A percentile compares a stretch with the other conserved stretches of the same genome.
phyloP scores from a whole-genome alignment of 1,139 yeast genomes.

The Debaryomyces psychrophilus region DNA sequence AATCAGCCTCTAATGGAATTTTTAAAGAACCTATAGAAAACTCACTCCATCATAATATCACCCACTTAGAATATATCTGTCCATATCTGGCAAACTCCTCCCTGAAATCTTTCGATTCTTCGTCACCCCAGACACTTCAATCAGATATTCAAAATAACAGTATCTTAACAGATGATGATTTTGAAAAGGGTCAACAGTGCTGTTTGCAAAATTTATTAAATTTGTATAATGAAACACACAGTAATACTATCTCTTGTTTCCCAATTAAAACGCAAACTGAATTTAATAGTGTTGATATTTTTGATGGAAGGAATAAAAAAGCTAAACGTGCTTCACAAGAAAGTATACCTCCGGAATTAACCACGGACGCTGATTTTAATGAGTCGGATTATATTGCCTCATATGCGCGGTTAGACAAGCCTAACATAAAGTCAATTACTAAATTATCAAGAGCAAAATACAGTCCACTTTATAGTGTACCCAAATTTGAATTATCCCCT shows the following conservation, averaged over 20 bases:
- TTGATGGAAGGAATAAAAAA: not conserved
- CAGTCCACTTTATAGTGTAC: not conserved
- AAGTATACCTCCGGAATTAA: not conserved
- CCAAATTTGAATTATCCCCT: not conserved
- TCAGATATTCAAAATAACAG: constrained; percentile 8
- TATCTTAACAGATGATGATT: not conserved
- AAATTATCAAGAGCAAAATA: not conserved
- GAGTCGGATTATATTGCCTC: not conserved
- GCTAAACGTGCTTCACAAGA: not conserved
- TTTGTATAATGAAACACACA: constrained; percentile 8
- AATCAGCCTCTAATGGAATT: too few species aligned
- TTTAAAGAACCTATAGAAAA: too few species aligned
- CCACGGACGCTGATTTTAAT: not conserved
- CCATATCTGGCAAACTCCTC: constrained; percentile 2
- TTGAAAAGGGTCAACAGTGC: constrained; percentile 1
- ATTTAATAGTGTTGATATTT: not conserved
- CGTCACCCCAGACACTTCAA: constrained; percentile 5
- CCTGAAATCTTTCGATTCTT: not conserved
- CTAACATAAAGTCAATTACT: not conserved
- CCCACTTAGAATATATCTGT: not conserved
- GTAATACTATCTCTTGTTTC: constrained; percentile 1
- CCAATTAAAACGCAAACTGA: not conserved
- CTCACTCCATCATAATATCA: not conserved
- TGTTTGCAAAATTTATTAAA: constrained; percentile 2
- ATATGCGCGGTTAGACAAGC: not conserved